Evolutionary conservation across 1,284 basidiomycete genomes (phyloP).

Genomic region (Fomitopsis pinicola): DNA sequence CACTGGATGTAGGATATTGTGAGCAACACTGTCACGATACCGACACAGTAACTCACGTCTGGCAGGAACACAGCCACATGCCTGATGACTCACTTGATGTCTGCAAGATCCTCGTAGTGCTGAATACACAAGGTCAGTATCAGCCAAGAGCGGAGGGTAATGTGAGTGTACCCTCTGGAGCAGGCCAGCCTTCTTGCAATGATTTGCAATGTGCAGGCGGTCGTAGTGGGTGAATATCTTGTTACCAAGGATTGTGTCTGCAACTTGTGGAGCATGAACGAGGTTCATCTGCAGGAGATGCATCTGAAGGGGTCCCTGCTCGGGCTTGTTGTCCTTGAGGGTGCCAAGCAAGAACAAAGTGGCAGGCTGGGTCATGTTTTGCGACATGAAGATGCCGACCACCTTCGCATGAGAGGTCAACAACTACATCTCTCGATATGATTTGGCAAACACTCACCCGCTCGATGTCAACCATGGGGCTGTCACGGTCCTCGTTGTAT

Average conservation of each 20-base stretch:
- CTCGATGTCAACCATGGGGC: conserved; percentile 93
- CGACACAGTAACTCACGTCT: conserved; percentile 48
- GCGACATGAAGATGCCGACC: conserved; percentile 98
- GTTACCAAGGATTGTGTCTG: conserved; percentile 98
- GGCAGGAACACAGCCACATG: conserved; percentile 86
- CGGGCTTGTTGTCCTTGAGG: conserved; percentile 98
- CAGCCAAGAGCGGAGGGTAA: conserved; percentile 7
- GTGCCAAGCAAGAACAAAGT: conserved; percentile 98
- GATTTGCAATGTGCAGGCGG: conserved; percentile 92
- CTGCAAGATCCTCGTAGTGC: conserved; percentile 96
- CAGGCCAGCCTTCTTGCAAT: conserved; percentile 97
- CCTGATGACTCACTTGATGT: conserved; percentile 98
- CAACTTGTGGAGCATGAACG: conserved; percentile 96
- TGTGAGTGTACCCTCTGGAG: conserved; percentile 72
- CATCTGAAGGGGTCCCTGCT: conserved; percentile 96
- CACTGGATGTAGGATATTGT: conserved; percentile 48
- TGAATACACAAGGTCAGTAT: conserved; percentile 27
- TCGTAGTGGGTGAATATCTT: conserved; percentile 99
- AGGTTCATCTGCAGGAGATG: conserved; percentile 98
- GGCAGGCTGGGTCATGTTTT: conserved; percentile 99
- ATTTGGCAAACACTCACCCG: conserved; percentile 47
- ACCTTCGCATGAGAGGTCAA: conserved; percentile 44
- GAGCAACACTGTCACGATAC: neutral
- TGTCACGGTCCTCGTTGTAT: conserved; percentile 92
- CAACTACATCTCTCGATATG: conserved; percentile 1